Percentiles rank a stretch among this genome's conserved stretches.
phyloP scores from a whole-genome alignment of 768 basidiomycete species.

The Suillus brevipes region DNA sequence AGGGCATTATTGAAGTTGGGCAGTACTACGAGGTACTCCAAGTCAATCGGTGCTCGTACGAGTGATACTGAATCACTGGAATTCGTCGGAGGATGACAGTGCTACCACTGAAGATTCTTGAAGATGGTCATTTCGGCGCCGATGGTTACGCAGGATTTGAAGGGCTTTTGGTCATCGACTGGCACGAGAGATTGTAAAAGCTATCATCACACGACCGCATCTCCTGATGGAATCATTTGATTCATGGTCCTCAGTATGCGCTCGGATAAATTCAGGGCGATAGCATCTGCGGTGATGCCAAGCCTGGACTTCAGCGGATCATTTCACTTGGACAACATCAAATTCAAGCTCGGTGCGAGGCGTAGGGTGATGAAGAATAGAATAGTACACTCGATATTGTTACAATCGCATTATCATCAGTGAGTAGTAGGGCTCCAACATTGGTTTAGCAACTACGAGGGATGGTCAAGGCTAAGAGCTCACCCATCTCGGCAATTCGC shows the following conservation, averaged over 20 bases:
- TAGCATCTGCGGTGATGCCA: not conserved
- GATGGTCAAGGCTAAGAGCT: not conserved
- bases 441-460: not conserved
- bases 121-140: no score
- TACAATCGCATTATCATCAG: not conserved
- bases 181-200: no score
- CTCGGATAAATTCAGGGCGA: no score
- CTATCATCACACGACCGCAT: no score
- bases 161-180: no score
- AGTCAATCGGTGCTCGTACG: no score
- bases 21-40: constrained; percentile 29
- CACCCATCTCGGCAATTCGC: not conserved
- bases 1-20: constrained; percentile 43
- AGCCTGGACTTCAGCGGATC: not conserved
- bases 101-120: no score
- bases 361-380: not conserved
- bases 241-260: no score
- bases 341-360: not conserved
- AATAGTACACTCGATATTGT: not conserved
- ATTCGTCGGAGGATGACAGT: no score
- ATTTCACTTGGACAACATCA: not conserved
- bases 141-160: no score
- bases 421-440: not conserved
- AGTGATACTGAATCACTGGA: no score
- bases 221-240: no score